These are phyloP conservation scores for Macrotyloma uniflorum DNA, from an alignment of 306 rosid species.

Conservation along the genomic window DNA sequence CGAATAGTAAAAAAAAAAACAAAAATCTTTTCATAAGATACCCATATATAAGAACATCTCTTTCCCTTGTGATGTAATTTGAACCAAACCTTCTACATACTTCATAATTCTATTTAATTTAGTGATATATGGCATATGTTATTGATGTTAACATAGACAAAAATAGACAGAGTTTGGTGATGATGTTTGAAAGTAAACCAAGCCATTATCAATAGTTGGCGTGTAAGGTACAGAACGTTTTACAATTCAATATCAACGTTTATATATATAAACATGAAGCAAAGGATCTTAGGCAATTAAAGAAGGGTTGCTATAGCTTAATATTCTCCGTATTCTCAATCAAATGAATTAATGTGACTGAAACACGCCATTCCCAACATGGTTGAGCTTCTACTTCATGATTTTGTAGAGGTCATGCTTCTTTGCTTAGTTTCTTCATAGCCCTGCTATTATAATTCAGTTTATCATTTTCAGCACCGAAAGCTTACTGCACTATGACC, in stretches of 20 bases:
- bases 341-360: constrained; percentile 23
- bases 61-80: background rate
- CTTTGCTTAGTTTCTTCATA: constrained; percentile 61
- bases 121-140: constrained; percentile 15
- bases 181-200: constrained; percentile 34
- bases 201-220: constrained; percentile 40
- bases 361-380: constrained; percentile 22
- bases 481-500: constrained; percentile 66
- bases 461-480: constrained; percentile 68
- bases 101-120: background rate
- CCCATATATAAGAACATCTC: background rate
- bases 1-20: too few species aligned
- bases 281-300: constrained; percentile 11
- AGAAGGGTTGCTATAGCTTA: background rate
- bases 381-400: constrained; percentile 27
- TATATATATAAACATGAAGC: constrained; percentile 1
- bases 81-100: background rate
- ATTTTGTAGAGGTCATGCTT: constrained; percentile 47
- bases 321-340: constrained; percentile 16
- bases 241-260: constrained; percentile 35
- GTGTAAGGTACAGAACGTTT: constrained; percentile 44
- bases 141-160: constrained; percentile 38
- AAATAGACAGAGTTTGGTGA: constrained; percentile 39
- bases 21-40: too few species aligned
- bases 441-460: constrained; percentile 25